Percentiles rank a stretch among this genome's conserved stretches.
Evolutionary conservation across 2,329 filamentous ascomycete species (phyloP).

Genomic region (Stagonosporopsis tanaceti): DNA sequence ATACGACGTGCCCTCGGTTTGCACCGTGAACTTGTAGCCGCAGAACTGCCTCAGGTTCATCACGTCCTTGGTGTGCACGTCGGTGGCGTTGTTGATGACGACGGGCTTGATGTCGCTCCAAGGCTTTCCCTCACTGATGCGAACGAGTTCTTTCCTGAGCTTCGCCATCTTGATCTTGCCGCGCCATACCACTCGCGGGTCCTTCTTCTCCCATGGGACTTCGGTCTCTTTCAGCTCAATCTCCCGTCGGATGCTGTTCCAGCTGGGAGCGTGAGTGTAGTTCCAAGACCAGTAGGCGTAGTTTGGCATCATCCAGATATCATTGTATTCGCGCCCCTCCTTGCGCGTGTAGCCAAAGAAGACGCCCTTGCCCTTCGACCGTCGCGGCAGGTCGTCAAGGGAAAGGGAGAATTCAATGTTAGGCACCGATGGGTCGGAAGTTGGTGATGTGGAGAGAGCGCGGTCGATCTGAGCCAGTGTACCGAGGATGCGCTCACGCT

Average conservation of each 20-base stretch:
- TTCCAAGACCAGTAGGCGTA: slow-evolving; percentile 49
- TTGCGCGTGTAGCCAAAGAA: slow-evolving; percentile 46
- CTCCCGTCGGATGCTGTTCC: slow-evolving; percentile 44
- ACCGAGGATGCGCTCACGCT: slow-evolving; percentile 45
- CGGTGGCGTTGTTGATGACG: slow-evolving; percentile 43
- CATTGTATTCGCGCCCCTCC: slow-evolving; percentile 36
- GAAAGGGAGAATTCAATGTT: slow-evolving; percentile 46
- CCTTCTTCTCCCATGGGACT: slow-evolving; percentile 41
- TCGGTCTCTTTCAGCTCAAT: slow-evolving; percentile 34
- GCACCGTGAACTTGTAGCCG: slow-evolving; percentile 61
- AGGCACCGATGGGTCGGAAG: slow-evolving; percentile 38
- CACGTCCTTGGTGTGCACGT: slow-evolving; percentile 43
- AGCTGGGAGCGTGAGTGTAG: slow-evolving; percentile 46
- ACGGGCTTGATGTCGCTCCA: slow-evolving; percentile 48
- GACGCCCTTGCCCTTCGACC: slow-evolving; percentile 35
- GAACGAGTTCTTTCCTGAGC: slow-evolving; percentile 40
- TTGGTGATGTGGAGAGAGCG: slow-evolving; percentile 36
- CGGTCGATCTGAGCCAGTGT: slow-evolving; percentile 46
- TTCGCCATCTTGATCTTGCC: slow-evolving; percentile 46
- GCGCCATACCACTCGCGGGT: slow-evolving; percentile 42
- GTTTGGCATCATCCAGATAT: slow-evolving; percentile 48
- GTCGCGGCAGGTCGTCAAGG: slow-evolving; percentile 43
- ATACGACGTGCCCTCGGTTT: slow-evolving; percentile 63
- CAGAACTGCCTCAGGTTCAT: slow-evolving; percentile 47
- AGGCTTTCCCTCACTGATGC: slow-evolving; percentile 37